Conservation (phyloP, 768 basidiomycete genomes). For the Boletales sp. region DNA sequence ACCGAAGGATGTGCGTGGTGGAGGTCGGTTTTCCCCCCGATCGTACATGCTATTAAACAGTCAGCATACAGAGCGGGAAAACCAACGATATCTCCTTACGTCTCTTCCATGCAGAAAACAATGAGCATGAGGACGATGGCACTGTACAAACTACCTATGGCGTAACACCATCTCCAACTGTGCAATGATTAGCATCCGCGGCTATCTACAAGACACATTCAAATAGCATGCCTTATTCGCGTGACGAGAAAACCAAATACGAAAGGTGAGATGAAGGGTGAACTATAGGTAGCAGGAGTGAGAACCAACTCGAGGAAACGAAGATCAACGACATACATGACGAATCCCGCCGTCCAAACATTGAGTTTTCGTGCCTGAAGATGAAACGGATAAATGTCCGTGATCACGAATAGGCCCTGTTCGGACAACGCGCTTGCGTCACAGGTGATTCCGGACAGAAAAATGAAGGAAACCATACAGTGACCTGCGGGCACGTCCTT, state of each 20-base stretch:
- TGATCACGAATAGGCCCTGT: slow-evolving; percentile 44
- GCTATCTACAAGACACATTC: no score
- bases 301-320: slow-evolving; percentile 24
- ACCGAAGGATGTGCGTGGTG: slow-evolving; percentile 23
- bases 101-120: slow-evolving; percentile 46
- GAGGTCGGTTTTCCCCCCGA: slow-evolving; percentile 36
- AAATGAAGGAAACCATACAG: slow-evolving; percentile 24
- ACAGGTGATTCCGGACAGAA: background rate
- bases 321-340: slow-evolving; percentile 43
- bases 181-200: background rate
- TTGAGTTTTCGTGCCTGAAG: slow-evolving; percentile 50
- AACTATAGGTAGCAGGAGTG: slow-evolving; percentile 27
- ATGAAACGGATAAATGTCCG: slow-evolving; percentile 53
- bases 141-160: slow-evolving; percentile 47
- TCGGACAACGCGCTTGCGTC: background rate
- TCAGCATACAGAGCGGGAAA: background rate
- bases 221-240: slow-evolving; percentile 18
- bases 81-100: slow-evolving; percentile 29
- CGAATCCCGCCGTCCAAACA: slow-evolving; percentile 52
- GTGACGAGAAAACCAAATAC: slow-evolving; percentile 28
- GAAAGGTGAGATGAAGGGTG: slow-evolving; percentile 30
- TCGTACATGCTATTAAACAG: slow-evolving; percentile 42
- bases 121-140: slow-evolving; percentile 45
- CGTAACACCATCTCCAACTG: slow-evolving; percentile 53
- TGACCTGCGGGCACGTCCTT: slow-evolving; percentile 53